Conservation (phyloP, 805 yeast genomes). For the Starmerella khaoyaiensis region DNA sequence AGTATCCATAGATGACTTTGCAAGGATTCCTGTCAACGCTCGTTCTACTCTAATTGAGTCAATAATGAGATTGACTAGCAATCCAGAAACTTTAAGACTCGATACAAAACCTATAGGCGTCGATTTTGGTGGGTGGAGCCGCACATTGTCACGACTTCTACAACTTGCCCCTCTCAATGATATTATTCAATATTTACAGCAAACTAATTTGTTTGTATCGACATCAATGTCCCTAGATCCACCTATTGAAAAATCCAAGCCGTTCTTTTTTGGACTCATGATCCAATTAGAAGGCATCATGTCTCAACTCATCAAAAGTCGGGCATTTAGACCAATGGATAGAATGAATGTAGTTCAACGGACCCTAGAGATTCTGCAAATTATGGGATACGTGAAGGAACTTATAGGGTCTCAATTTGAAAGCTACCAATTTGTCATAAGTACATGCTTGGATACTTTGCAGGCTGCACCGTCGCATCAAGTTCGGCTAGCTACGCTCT, state of each 20-base stretch:
- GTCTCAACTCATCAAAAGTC: conserved; percentile 6
- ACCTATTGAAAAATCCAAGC: conserved; percentile 7
- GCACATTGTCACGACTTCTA: conserved; percentile 9
- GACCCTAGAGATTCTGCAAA: conserved; percentile 14
- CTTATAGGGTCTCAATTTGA: conserved; percentile 15
- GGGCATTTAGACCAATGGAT: neutral
- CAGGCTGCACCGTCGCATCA: neutral
- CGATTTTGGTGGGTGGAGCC: conserved; percentile 20
- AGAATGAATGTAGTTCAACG: conserved; percentile 2
- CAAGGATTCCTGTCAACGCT: too few species aligned
- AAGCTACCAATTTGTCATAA: conserved; percentile 15
- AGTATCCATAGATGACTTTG: too few species aligned
- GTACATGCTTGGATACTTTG: conserved; percentile 15
- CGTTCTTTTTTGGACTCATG: conserved; percentile 16
- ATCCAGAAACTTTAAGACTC: conserved; percentile 5
- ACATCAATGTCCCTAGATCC: conserved; percentile 3
- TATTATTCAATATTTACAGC: conserved; percentile 3
- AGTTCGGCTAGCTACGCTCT: conserved; percentile 5
- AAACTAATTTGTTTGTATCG: conserved; percentile 7
- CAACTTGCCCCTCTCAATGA: neutral
- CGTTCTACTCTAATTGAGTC: conserved; percentile 1
- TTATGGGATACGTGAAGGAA: conserved; percentile 16
- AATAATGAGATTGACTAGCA: conserved; percentile 3
- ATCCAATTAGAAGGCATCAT: conserved; percentile 19
- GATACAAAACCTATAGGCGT: neutral